Evolutionary conservation across 148 eudicot genomes (phyloP).

Genomic region (Bassia scoparia): DNA sequence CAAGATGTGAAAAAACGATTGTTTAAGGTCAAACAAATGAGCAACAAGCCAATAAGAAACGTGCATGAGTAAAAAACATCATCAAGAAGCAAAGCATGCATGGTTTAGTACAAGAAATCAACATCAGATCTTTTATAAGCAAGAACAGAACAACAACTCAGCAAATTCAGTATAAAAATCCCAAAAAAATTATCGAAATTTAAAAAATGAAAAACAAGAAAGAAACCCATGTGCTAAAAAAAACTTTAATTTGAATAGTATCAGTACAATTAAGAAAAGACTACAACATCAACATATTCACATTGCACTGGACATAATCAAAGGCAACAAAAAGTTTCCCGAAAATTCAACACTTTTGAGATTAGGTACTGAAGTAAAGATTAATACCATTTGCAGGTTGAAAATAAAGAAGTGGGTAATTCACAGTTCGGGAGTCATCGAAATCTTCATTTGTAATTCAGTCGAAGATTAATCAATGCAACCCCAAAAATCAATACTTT

Average conservation of each 20-base stretch:
- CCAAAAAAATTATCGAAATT: not conserved
- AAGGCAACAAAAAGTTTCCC: not conserved
- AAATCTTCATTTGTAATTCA: not conserved
- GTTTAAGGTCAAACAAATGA: not conserved
- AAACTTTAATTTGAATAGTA: not conserved
- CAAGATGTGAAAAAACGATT: no score
- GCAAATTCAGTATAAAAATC: not conserved
- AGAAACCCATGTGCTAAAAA: not conserved
- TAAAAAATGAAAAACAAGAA: not conserved
- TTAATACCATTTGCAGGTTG: not conserved
- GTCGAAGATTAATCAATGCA: not conserved
- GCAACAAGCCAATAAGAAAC: not conserved
- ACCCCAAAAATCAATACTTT: not conserved
- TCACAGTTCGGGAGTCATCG: conserved; percentile 3
- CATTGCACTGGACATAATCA: not conserved
- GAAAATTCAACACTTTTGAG: not conserved
- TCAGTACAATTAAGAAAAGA: not conserved
- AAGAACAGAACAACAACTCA: not conserved
- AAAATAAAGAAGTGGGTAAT: conserved; percentile 8
- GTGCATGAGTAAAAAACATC: conserved; percentile 5
- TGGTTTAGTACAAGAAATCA: not conserved
- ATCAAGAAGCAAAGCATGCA: conserved; percentile 9
- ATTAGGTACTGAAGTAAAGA: not conserved
- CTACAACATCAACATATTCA: not conserved
- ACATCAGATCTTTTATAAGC: not conserved